These are phyloP conservation scores for Malassezia caprae DNA, from an alignment of 1,284 basidiomycete genomes.

Conservation along the genomic window DNA sequence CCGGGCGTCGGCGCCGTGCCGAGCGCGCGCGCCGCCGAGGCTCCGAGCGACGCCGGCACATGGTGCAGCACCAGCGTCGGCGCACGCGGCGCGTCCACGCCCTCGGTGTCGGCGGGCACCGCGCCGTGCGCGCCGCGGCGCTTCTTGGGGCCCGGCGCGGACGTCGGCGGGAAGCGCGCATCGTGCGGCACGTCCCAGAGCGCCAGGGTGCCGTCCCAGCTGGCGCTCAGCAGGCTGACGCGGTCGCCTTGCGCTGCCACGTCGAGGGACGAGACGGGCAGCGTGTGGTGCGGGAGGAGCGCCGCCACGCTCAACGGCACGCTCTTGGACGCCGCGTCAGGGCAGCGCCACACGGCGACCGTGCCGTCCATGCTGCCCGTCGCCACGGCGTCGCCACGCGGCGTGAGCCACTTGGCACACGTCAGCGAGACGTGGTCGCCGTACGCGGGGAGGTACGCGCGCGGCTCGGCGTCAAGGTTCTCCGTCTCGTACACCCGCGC, in stretches of 20 bases:
- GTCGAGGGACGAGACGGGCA: slow-evolving; percentile 25
- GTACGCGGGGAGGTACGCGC: slow-evolving; percentile 23
- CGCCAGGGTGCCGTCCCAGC: slow-evolving; percentile 39
- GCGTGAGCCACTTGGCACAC: slow-evolving; percentile 57
- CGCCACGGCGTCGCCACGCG: slow-evolving; percentile 50
- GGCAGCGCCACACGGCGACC: slow-evolving; percentile 36
- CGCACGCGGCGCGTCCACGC: background rate
- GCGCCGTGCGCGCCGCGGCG: slow-evolving; percentile 6
- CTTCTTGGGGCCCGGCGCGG: slow-evolving; percentile 5
- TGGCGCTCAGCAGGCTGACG: slow-evolving; percentile 23
- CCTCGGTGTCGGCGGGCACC: slow-evolving; percentile 20
- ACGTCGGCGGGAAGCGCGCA: background rate
- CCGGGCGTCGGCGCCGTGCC: slow-evolving; percentile 19
- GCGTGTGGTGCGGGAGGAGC: slow-evolving; percentile 23
- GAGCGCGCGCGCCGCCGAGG: slow-evolving; percentile 9
- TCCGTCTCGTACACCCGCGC: slow-evolving; percentile 27
- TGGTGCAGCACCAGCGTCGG: slow-evolving; percentile 14
- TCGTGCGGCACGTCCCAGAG: slow-evolving; percentile 30
- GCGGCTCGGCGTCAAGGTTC: slow-evolving; percentile 20
- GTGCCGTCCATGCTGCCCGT: slow-evolving; percentile 77
- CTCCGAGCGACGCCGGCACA: slow-evolving; percentile 9
- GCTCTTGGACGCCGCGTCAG: background rate
- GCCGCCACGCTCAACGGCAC: slow-evolving; percentile 14
- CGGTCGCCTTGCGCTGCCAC: slow-evolving; percentile 3
- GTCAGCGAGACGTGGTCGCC: slow-evolving; percentile 55